A percentile compares a stretch with the other conserved stretches of the same genome.
phyloP scores from a whole-genome alignment of 257 asterid genomes.

The Anisodus acutangulus region DNA sequence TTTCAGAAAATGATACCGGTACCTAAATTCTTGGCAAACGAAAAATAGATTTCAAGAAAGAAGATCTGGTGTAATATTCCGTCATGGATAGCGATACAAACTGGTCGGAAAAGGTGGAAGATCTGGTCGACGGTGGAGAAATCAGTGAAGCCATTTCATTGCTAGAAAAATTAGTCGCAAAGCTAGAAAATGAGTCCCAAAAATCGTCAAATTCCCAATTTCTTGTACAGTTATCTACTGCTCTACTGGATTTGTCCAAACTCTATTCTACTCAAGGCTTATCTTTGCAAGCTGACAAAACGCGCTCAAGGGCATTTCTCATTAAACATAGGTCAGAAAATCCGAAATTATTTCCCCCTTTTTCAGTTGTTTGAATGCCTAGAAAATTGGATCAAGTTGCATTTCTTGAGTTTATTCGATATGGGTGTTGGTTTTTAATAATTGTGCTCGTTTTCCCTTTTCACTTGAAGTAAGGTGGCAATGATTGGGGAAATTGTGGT shows the following conservation, averaged over 20 bases:
- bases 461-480: neutral
- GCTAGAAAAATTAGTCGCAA: slow-evolving; percentile 61
- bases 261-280: slow-evolving; percentile 65
- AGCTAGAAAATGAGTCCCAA: slow-evolving; percentile 48
- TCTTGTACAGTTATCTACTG: slow-evolving; percentile 50
- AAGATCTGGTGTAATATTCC: neutral
- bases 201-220: neutral
- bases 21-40: too few relatives aligned
- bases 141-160: slow-evolving; percentile 54
- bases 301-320: slow-evolving; percentile 59
- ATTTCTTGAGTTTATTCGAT: slow-evolving; percentile 18
- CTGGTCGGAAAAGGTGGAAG: slow-evolving; percentile 87
- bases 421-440: neutral
- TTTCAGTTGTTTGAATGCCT: slow-evolving; percentile 12
- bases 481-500: neutral
- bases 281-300: slow-evolving; percentile 66
- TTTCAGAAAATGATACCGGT: too few relatives aligned
- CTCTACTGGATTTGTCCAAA: slow-evolving; percentile 71
- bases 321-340: slow-evolving; percentile 54
- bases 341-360: neutral
- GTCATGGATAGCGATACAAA: slow-evolving; percentile 26
- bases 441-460: neutral
- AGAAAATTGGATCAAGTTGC: neutral
- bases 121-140: slow-evolving; percentile 63
- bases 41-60: too few relatives aligned